Evolutionary conservation across 2,329 filamentous ascomycete species (phyloP).

Genomic region (Claviceps pazoutovae): DNA sequence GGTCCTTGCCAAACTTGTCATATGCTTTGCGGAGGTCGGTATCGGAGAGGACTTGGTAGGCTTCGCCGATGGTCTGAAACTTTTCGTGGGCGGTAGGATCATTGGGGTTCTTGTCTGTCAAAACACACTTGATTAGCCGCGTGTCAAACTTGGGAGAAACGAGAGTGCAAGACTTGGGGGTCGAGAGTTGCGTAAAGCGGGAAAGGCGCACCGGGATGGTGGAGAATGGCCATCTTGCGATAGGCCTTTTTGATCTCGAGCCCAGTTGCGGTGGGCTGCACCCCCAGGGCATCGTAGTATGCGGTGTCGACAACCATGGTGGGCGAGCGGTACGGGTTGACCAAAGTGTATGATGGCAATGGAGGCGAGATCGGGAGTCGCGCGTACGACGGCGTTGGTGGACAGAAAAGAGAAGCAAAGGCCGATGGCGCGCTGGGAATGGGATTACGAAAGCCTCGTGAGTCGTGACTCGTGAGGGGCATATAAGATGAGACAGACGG

Average conservation of each 20-base stretch:
- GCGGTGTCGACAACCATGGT: constrained; percentile 76
- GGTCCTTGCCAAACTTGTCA: constrained; percentile 94
- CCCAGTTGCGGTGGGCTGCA: constrained; percentile 71
- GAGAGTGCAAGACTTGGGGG: neutral
- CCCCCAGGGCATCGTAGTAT: constrained; percentile 80
- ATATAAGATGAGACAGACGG: neutral
- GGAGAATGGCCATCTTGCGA: constrained; percentile 83
- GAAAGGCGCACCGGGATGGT: constrained; percentile 58
- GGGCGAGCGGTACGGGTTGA: constrained; percentile 5
- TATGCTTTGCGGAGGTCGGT: constrained; percentile 78
- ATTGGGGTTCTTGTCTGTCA: constrained; percentile 85
- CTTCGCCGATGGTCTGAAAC: constrained; percentile 75
- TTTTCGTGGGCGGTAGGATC: constrained; percentile 87
- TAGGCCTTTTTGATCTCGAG: constrained; percentile 97
- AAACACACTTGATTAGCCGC: neutral
- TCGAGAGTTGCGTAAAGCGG: too few relatives aligned
- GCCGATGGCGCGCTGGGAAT: neutral
- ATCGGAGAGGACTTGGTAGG: constrained; percentile 73
- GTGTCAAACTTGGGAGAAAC: neutral
- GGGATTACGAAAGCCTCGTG: neutral
- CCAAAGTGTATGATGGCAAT: neutral
- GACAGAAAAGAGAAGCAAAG: neutral
- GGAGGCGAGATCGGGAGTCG: neutral
- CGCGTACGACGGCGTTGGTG: neutral
- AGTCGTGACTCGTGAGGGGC: neutral